Percentiles rank a stretch among this genome's conserved stretches.
phyloP scores from a whole-genome alignment of 768 basidiomycete species.

The Termitomyces sp. region DNA sequence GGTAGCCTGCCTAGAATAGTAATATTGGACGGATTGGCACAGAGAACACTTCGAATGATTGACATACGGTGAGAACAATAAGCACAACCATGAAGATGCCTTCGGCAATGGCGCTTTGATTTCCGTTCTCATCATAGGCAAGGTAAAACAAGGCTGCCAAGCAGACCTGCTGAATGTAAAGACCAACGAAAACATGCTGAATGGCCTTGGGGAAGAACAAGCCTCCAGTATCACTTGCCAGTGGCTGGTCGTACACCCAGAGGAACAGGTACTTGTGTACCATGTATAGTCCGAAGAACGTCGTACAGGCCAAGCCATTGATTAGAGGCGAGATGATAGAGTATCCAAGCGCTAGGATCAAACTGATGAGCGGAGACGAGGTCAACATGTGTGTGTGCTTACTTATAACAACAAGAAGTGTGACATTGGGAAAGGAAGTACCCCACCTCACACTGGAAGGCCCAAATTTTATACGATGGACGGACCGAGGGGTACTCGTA shows the following conservation, averaged over 20 bases:
- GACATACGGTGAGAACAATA: slow-evolving; percentile 75
- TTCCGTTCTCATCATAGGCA: slow-evolving; percentile 45
- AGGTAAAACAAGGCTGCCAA: slow-evolving; percentile 61
- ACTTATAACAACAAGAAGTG: slow-evolving; percentile 83
- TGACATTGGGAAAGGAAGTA: slow-evolving; percentile 63
- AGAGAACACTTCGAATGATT: neutral
- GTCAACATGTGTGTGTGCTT: slow-evolving; percentile 15
- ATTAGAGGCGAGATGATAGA: slow-evolving; percentile 90
- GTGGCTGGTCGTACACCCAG: slow-evolving; percentile 70
- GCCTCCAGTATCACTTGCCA: slow-evolving; percentile 78
- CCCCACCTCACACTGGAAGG: slow-evolving; percentile 70
- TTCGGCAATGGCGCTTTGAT: slow-evolving; percentile 60
- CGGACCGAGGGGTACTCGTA: slow-evolving; percentile 82
- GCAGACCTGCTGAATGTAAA: slow-evolving; percentile 75
- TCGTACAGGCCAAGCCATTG: slow-evolving; percentile 78
- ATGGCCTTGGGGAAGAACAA: slow-evolving; percentile 94
- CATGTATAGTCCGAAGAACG: slow-evolving; percentile 81
- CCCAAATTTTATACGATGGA: slow-evolving; percentile 80
- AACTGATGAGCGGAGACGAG: neutral
- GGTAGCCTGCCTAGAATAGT: slow-evolving; percentile 53
- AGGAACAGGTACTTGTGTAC: slow-evolving; percentile 87
- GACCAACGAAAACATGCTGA: slow-evolving; percentile 87
- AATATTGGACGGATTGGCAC: too few species aligned
- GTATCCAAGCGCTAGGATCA: slow-evolving; percentile 60
- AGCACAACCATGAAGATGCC: slow-evolving; percentile 83